These are phyloP conservation scores for Irpex lacteus DNA, from an alignment of 1,284 basidiomycete species.

Conservation along the genomic window DNA sequence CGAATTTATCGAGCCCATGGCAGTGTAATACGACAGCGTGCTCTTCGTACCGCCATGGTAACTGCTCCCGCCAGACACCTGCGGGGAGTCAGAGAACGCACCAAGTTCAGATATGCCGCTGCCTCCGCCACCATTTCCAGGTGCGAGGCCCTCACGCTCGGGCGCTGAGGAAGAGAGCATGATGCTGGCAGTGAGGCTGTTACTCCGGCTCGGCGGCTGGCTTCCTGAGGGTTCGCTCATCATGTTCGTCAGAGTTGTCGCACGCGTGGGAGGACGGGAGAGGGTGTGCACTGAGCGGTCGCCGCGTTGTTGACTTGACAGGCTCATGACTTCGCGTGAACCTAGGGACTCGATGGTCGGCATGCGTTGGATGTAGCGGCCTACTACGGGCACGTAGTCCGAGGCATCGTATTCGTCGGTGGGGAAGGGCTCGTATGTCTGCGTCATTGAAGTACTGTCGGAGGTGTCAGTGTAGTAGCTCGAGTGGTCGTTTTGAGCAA, in stretches of 20 bases:
- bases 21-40: slow-evolving; percentile 23
- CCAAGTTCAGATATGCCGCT: slow-evolving; percentile 9
- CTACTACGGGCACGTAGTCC: slow-evolving; percentile 50
- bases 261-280: slow-evolving; percentile 30
- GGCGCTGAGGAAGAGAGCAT: slow-evolving; percentile 12
- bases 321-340: slow-evolving; percentile 46
- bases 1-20: slow-evolving; percentile 10
- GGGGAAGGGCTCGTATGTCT: slow-evolving; percentile 13
- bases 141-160: slow-evolving; percentile 2
- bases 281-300: slow-evolving; percentile 16
- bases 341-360: slow-evolving; percentile 76
- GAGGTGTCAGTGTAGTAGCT: slow-evolving; percentile 10
- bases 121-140: not conserved
- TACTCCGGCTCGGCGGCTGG: slow-evolving; percentile 23
- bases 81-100: slow-evolving; percentile 14
- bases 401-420: slow-evolving; percentile 33
- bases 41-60: slow-evolving; percentile 7
- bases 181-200: slow-evolving; percentile 21
- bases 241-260: slow-evolving; percentile 20
- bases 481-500: slow-evolving; percentile 26
- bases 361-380: slow-evolving; percentile 64
- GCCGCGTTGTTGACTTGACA: slow-evolving; percentile 21
- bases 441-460: slow-evolving; percentile 8
- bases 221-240: slow-evolving; percentile 17
- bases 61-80: slow-evolving; percentile 17